A percentile compares a stretch with the other conserved stretches of the same genome.
Conservation (phyloP, 371 early-diverging fungal genomes). For the Thermomucor indicae-seudaticae region DNA sequence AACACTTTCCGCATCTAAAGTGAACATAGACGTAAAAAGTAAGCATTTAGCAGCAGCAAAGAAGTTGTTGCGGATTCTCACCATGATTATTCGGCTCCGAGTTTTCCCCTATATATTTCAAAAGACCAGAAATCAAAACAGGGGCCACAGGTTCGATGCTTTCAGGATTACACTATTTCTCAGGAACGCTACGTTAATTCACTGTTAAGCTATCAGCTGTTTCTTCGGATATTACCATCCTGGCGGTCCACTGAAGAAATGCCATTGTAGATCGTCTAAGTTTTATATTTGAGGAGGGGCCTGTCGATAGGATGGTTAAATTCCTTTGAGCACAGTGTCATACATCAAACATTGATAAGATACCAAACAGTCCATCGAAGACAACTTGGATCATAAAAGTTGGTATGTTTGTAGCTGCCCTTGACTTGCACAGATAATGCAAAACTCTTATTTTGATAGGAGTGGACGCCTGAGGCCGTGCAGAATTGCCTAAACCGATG, state of each 20-base stretch:
- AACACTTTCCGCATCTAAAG: slow-evolving; percentile 60
- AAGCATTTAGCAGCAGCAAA: no score
- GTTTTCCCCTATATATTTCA: slow-evolving; percentile 65
- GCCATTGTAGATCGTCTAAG: slow-evolving; percentile 72
- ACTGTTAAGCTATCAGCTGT: neutral
- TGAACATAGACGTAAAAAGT: neutral
- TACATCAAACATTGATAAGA: neutral
- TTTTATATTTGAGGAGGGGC: slow-evolving; percentile 56
- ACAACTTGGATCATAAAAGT: slow-evolving; percentile 66
- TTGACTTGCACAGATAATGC: slow-evolving; percentile 60
- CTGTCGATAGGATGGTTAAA: slow-evolving; percentile 15
- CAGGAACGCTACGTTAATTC: neutral
- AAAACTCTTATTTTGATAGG: slow-evolving; percentile 62
- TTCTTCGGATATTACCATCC: slow-evolving; percentile 53
- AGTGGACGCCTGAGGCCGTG: slow-evolving; percentile 38
- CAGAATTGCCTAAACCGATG: neutral
- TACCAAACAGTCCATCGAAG: slow-evolving; percentile 79
- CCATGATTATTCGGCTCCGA: slow-evolving; percentile 36
- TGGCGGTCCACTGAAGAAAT: slow-evolving; percentile 84
- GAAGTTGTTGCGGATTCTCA: slow-evolving; percentile 1
- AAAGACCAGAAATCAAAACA: slow-evolving; percentile 67
- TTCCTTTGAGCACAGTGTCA: neutral
- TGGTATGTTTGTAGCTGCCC: slow-evolving; percentile 60
- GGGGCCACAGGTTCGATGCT: slow-evolving; percentile 63
- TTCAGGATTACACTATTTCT: slow-evolving; percentile 31